A percentile compares a stretch with the other conserved stretches of the same genome.
These are phyloP conservation scores for Guillardia theta DNA, from an alignment of 78 protist species.

Conservation along the genomic window DNA sequence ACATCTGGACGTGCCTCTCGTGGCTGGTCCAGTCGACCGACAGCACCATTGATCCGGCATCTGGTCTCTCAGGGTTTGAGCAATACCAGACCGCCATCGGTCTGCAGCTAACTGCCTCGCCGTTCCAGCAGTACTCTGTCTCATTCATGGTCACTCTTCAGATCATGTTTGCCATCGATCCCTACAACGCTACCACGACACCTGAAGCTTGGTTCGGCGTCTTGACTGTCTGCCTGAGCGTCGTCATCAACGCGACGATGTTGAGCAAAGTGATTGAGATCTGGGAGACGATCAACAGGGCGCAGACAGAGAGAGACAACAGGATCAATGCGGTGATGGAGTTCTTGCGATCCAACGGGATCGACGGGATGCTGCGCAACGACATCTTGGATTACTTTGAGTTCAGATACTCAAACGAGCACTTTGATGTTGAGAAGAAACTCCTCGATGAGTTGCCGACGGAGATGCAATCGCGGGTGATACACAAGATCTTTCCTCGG, in stretches of 20 bases:
- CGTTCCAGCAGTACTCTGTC: not conserved
- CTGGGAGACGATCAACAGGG: not conserved
- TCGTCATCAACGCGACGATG: not conserved
- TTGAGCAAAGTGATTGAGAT: not conserved
- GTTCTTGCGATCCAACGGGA: not conserved
- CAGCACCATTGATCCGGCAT: too few relatives aligned
- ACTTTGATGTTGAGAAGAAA: not conserved
- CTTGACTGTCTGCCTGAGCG: not conserved
- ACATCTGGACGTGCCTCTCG: not conserved
- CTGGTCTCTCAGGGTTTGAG: not conserved
- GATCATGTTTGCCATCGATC: not conserved
- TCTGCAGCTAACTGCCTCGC: not conserved
- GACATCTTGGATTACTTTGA: not conserved
- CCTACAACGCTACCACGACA: not conserved
- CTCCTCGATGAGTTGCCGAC: not conserved
- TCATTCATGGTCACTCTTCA: not conserved
- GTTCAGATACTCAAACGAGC: not conserved
- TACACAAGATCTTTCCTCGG: not conserved
- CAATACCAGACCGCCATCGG: not conserved
- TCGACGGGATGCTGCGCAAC: not conserved
- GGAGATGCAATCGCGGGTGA: not conserved
- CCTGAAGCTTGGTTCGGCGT: not conserved
- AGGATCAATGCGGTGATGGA: not conserved
- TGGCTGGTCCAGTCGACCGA: not conserved
- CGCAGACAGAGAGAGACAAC: not conserved